These are phyloP conservation scores for Parastagonospora nodorum DNA, from an alignment of 2,329 filamentous ascomycete genomes.

Conservation along the genomic window DNA sequence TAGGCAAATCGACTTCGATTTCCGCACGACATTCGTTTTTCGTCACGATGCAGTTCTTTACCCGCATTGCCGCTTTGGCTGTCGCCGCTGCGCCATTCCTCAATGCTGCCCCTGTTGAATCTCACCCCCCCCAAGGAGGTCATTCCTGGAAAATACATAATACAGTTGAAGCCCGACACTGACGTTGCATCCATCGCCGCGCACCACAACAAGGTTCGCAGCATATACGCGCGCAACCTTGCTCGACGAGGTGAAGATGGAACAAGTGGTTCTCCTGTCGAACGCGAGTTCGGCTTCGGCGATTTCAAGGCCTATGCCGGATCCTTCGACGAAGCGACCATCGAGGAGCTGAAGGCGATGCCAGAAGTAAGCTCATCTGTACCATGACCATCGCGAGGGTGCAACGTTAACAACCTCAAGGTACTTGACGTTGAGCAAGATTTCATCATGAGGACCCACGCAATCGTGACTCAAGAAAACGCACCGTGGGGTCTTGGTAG, in stretches of 20 bases:
- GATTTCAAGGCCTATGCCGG: slow-evolving; percentile 40
- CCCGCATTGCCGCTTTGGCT: slow-evolving; percentile 28
- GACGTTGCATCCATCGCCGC: slow-evolving; percentile 29
- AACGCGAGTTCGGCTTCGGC: slow-evolving; percentile 36
- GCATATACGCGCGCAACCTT: slow-evolving; percentile 37
- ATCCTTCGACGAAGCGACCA: slow-evolving; percentile 34
- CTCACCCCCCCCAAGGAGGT: slow-evolving; percentile 8
- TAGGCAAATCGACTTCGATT: neutral
- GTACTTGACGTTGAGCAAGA: slow-evolving; percentile 34
- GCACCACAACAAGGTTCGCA: slow-evolving; percentile 33
- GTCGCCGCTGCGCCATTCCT: slow-evolving; percentile 30
- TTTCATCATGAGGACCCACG: slow-evolving; percentile 30
- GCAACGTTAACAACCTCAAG: slow-evolving; percentile 11
- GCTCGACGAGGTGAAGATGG: slow-evolving; percentile 19
- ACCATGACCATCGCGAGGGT: neutral
- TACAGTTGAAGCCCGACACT: slow-evolving; percentile 47
- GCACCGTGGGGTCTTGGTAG: slow-evolving; percentile 36
- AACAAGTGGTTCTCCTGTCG: slow-evolving; percentile 20
- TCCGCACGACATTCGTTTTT: neutral
- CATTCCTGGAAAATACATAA: slow-evolving; percentile 51
- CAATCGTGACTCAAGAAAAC: slow-evolving; percentile 23
- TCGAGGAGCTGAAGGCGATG: slow-evolving; percentile 34
- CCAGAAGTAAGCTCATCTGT: slow-evolving; percentile 23
- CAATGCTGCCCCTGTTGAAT: slow-evolving; percentile 24
- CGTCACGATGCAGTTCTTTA: slow-evolving; percentile 33